phyloP scores from a whole-genome alignment of 2,329 filamentous ascomycete genomes.

The Verticillium alfalfae region DNA sequence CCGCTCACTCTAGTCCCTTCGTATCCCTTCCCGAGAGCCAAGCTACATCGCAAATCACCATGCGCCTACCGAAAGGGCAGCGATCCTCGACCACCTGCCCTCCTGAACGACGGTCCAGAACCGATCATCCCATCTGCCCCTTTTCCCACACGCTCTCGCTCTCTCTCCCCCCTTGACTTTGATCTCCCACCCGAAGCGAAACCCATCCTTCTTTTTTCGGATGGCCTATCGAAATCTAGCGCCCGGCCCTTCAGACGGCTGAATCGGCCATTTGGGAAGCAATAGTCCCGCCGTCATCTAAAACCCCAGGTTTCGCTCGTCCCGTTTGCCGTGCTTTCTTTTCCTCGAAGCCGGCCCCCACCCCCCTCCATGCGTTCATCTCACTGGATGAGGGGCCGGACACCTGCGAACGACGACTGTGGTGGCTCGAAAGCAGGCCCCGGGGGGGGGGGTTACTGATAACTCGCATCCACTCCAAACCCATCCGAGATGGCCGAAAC shows the following conservation, averaged over 20 bases:
- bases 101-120: neutral
- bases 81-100: neutral
- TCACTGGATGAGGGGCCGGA: too few relatives aligned
- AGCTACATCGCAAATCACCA: neutral
- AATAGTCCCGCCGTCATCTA: neutral
- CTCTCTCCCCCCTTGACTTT: neutral
- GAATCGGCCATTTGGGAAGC: neutral
- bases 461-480: neutral
- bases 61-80: neutral
- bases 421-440: too few relatives aligned
- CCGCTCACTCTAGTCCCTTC: neutral
- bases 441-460: too few relatives aligned
- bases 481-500: neutral
- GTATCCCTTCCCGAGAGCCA: neutral
- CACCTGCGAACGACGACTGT: too few relatives aligned
- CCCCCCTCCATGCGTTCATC: too few relatives aligned
- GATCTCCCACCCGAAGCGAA: neutral
- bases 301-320: neutral
- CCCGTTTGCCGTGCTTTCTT: neutral
- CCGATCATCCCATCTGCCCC: neutral
- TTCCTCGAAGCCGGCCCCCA: neutral
- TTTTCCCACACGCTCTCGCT: neutral
- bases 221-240: neutral
- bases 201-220: neutral
- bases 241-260: neutral